Conservation (phyloP, 2,329 filamentous ascomycete species). For the Dissoconium aciculare region DNA sequence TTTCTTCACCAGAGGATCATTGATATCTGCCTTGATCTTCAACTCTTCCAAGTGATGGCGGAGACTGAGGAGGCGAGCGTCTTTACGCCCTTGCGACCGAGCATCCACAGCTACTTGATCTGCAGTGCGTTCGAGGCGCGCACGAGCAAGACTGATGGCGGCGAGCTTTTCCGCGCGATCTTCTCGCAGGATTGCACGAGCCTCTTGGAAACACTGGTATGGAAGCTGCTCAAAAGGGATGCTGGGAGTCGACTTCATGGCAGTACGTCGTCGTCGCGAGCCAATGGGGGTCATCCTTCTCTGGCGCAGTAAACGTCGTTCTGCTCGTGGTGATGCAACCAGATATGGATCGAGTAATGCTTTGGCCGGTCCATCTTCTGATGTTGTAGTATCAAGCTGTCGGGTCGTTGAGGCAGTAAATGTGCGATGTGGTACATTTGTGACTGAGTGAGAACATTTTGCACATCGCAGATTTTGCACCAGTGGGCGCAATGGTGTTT, state of each 20-base stretch:
- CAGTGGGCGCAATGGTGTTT: slow-evolving; percentile 26
- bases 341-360: slow-evolving; percentile 53
- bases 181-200: slow-evolving; percentile 61
- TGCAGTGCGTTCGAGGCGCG: slow-evolving; percentile 53
- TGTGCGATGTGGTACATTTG: slow-evolving; percentile 34
- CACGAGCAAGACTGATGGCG: slow-evolving; percentile 52
- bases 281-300: slow-evolving; percentile 55
- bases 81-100: slow-evolving; percentile 33
- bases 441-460: slow-evolving; percentile 24
- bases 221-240: slow-evolving; percentile 86
- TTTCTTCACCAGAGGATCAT: slow-evolving; percentile 86
- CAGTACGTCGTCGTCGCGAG: slow-evolving; percentile 55
- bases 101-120: slow-evolving; percentile 27
- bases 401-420: slow-evolving; percentile 13
- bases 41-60: slow-evolving; percentile 56
- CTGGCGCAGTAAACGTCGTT: slow-evolving; percentile 50
- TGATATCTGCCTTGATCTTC: slow-evolving; percentile 85
- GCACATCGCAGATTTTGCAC: slow-evolving; percentile 17
- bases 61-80: slow-evolving; percentile 54
- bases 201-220: slow-evolving; percentile 97
- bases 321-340: slow-evolving; percentile 48
- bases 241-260: slow-evolving; percentile 34
- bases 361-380: too few relatives aligned
- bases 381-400: too few relatives aligned
- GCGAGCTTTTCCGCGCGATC: slow-evolving; percentile 71